Evolutionary conservation across 768 basidiomycete genomes (phyloP), one percentile per base, ranked within the genome.

Genomic region (Pisolithus orientalis): DNA sequence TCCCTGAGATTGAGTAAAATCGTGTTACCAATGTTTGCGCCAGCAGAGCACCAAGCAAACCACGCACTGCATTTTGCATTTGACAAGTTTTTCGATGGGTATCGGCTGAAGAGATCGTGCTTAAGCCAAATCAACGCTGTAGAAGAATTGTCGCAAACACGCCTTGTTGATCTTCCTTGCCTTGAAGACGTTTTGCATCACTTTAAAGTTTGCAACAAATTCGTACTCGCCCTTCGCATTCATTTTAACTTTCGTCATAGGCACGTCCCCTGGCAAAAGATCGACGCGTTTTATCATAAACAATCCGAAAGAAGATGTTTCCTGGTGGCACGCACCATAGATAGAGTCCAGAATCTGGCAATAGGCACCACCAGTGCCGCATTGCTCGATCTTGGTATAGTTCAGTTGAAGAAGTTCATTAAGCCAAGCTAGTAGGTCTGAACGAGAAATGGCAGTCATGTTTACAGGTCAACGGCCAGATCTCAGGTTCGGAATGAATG

Each of bases 11-110:
- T 44, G 24, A 21, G n/a, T 16, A 51, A 62, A 52, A 70, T 56
- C 54, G 54, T 11, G 24, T 38, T 16, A 44, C 21, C 40, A 32
- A 24, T 43, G 38, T 24, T 10, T 24, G 58, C 57, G 39, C 44
- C 43, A 43, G 8, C 43, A 17, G 32, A 6, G 13, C 27, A 45
- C 44, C 44, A 31, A 29, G 38, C 57, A 31, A 27, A 53, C 45
- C 47, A 84, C 89, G 67, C 73, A 90, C 87, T 97, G 95, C 94
- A 98, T 98, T 75, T 97, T 98, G 76, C 96, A 99, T 72, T 94
- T 94, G 45, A 90, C 83, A 37, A 99, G 83, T 62, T 79, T 86
- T 61, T 98, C 95, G n/a, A 99, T 87, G 6, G 80, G 90, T 67
- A 99, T 94, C 25, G 94, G 94, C 92, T 96, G 21, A 21, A 47